Evolutionary conservation across 2,329 filamentous ascomycete genomes (phyloP), one percentile per base, ranked within the genome.

Genomic region (Penicillium freii): DNA sequence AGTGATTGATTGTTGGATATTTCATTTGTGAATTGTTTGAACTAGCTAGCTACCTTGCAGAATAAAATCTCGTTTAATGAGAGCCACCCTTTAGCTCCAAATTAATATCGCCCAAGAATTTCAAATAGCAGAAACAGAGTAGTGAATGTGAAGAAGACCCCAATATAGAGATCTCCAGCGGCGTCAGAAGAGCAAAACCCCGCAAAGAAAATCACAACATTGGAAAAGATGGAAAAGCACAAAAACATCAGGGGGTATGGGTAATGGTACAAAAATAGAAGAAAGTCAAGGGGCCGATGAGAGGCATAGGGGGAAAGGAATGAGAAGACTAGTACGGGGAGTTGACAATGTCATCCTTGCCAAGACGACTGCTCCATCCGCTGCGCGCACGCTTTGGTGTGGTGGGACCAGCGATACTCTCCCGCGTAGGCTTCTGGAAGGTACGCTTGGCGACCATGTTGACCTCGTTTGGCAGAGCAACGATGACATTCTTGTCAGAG

Each of bases 401-500:
- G 78, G 81, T 44, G 77, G 78, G 61, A 75, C 87, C 75, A 36
- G 90, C 90, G 73, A 99, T 97, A 74, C 92, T 97, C 80, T 99
- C 92, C 38, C 94, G 82, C 0, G 94, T 97, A 1, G 93, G 92
- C 69, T 87, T 87, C 81, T 91, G 91, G 70, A 99, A 84, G 56
- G 86, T 88, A 66, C 88, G 84, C 75, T 93, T 92, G 45, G 88
- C 89, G 13, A 99, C 91, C 92, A 97, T 97, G 75, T 97, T 95
- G 65, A 99, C 94, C 74, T 97, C 92, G 71, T 99, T 96, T 2
- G 94, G 92, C 62, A 99, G 80, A 0, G 94, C 94, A 36, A 99
- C 93, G 69, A 99, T 96, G 68, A 99, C 91, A 69, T 97, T 97
- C 84, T 96, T 96, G 75, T 99, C 94, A 5, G 88, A 92, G 46